phyloP scores from a whole-genome alignment of 495 filamentous ascomycete species.

The Hypoxylon rickii region DNA sequence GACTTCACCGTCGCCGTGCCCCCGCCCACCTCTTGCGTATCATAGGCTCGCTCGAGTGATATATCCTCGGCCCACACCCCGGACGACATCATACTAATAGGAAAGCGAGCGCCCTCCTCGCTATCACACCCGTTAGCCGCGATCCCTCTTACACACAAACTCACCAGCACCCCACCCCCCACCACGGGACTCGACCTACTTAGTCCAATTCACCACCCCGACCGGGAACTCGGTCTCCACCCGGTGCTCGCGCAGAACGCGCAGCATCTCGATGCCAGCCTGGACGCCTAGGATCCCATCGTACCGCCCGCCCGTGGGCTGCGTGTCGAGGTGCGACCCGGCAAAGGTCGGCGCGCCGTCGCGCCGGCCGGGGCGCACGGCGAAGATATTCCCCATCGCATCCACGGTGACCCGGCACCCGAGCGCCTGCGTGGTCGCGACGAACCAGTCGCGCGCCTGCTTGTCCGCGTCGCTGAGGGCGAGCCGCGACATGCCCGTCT shows the following conservation, averaged over 20 bases:
- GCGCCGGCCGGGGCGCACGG: conserved; percentile 61
- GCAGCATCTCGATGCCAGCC: conserved; percentile 73
- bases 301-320: conserved; percentile 75
- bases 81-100: conserved; percentile 74
- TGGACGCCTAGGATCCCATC: conserved; percentile 78
- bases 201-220: conserved; percentile 82
- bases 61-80: conserved; percentile 78
- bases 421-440: conserved; percentile 63
- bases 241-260: conserved; percentile 67
- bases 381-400: conserved; percentile 72
- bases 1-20: conserved; percentile 64
- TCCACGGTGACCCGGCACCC: conserved; percentile 60
- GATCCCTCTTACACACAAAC: neutral
- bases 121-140: conserved; percentile 45
- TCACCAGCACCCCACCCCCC: neutral
- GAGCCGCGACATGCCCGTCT: conserved; percentile 56
- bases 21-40: conserved; percentile 58
- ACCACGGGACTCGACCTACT: conserved; percentile 47
- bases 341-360: conserved; percentile 60
- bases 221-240: conserved; percentile 72
- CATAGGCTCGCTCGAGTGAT: conserved; percentile 64
- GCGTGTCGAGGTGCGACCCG: conserved; percentile 78
- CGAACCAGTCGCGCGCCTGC: conserved; percentile 75
- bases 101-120: conserved; percentile 82
- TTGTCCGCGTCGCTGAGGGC: conserved; percentile 74